These are phyloP conservation scores for Macrophomina tecta DNA, from an alignment of 2,329 filamentous ascomycete species.

Conservation along the genomic window DNA sequence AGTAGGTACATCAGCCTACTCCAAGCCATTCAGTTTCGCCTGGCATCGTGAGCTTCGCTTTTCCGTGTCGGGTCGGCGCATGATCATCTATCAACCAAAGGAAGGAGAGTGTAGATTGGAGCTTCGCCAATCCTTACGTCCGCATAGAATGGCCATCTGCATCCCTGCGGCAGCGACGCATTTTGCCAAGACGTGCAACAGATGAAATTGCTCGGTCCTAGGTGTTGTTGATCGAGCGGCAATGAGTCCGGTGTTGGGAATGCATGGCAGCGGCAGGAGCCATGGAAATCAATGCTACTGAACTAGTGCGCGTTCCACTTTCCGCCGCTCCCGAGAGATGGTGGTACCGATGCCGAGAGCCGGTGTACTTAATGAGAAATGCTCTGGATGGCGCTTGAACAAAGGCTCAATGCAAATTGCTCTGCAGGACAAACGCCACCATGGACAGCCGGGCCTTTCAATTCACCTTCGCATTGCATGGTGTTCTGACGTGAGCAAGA, in stretches of 20 bases:
- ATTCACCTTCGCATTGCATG: neutral
- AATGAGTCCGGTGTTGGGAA: slow-evolving; percentile 9
- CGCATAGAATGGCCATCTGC: neutral
- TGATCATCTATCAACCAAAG: neutral
- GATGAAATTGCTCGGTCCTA: neutral
- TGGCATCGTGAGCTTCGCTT: neutral
- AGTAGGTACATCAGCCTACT: neutral
- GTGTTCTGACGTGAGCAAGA: neutral
- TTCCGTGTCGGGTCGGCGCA: neutral
- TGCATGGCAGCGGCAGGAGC: neutral
- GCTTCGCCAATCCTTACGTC: neutral
- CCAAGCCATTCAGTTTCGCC: neutral
- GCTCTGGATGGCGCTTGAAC: too few relatives aligned
- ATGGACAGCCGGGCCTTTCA: neutral
- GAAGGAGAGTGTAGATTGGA: neutral
- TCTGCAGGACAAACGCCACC: neutral
- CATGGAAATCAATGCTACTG: too few relatives aligned
- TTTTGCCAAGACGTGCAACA: neutral
- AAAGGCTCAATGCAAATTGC: neutral
- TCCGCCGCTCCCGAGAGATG: neutral
- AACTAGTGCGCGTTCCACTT: neutral
- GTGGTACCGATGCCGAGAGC: slow-evolving; percentile 18
- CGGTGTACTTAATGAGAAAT: neutral
- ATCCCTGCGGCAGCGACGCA: neutral
- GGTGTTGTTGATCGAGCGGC: neutral